These are phyloP conservation scores for Cantharellus anzutake DNA, from an alignment of 768 basidiomycete genomes.

Conservation along the genomic window DNA sequence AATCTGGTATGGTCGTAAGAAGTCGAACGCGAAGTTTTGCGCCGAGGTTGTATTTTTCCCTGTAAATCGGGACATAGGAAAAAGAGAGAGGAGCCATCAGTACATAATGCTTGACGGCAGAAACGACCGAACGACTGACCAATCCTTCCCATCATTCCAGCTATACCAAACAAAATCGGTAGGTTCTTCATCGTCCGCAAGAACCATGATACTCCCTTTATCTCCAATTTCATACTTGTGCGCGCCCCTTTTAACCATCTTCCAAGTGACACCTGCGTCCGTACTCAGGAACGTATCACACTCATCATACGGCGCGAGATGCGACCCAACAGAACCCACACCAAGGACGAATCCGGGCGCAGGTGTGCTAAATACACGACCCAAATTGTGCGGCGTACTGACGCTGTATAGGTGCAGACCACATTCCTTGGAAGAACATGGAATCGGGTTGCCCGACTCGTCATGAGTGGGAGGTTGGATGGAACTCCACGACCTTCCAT, in stretches of 20 bases:
- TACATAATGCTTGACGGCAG: not conserved
- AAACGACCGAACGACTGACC: conserved; percentile 30
- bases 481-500: conserved; percentile 56
- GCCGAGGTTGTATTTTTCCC: conserved; percentile 53
- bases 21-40: conserved; percentile 50
- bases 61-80: conserved; percentile 15
- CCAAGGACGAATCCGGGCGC: conserved; percentile 94
- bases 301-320: conserved; percentile 54
- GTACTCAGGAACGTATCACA: conserved; percentile 87
- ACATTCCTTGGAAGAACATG: conserved; percentile 35
- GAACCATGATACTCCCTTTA: conserved; percentile 56
- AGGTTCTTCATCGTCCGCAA: conserved; percentile 68
- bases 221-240: conserved; percentile 97
- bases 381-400: conserved; percentile 81
- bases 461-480: conserved; percentile 43
- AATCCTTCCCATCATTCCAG: conserved; percentile 60
- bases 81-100: not conserved
- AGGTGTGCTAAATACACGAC: conserved; percentile 83
- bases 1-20: conserved; percentile 82
- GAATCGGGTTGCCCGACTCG: conserved; percentile 36
- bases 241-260: conserved; percentile 50
- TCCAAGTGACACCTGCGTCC: conserved; percentile 79
- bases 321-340: conserved; percentile 71
- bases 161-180: conserved; percentile 59
- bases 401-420: conserved; percentile 87